These are phyloP conservation scores for Dorcoceras hygrometricum DNA, from an alignment of 257 asterid genomes.

Conservation along the genomic window DNA sequence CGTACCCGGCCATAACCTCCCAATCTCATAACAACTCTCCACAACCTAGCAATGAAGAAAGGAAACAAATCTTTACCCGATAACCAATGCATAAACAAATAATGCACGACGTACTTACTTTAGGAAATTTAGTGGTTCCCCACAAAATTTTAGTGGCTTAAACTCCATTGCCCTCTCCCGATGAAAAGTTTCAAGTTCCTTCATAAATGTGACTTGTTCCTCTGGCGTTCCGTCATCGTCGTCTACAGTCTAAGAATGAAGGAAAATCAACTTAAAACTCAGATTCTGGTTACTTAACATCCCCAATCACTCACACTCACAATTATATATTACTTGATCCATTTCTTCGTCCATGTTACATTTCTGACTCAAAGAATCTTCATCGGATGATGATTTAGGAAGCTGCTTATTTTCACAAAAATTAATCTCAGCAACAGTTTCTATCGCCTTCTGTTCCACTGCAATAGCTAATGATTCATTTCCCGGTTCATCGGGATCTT, in stretches of 20 bases:
- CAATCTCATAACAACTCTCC: conserved; percentile 61
- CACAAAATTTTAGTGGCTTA: conserved; percentile 58
- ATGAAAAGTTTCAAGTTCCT: conserved; percentile 50
- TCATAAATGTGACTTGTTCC: conserved; percentile 58
- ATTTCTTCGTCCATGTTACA: conserved; percentile 29
- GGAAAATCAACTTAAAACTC: not conserved
- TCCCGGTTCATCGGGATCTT: conserved; percentile 1
- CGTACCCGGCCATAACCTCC: conserved; percentile 80
- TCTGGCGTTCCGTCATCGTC: conserved; percentile 58
- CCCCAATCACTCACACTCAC: not conserved
- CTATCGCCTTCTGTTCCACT: not conserved
- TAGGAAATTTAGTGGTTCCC: conserved; percentile 56
- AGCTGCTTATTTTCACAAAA: conserved; percentile 24
- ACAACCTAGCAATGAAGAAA: conserved; percentile 40
- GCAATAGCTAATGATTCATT: not conserved
- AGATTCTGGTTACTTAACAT: not conserved
- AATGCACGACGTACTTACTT: conserved; percentile 39
- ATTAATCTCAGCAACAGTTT: conserved; percentile 23
- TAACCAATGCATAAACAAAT: conserved; percentile 11
- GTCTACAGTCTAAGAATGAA: conserved; percentile 38
- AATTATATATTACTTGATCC: conserved; percentile 23
- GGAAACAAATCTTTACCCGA: not conserved
- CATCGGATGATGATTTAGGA: conserved; percentile 31
- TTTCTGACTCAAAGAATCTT: conserved; percentile 29
- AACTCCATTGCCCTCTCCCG: conserved; percentile 50